Evolutionary conservation across 2,329 filamentous ascomycete species (phyloP).

Genomic region (Stagonosporopsis chrysanthemi): DNA sequence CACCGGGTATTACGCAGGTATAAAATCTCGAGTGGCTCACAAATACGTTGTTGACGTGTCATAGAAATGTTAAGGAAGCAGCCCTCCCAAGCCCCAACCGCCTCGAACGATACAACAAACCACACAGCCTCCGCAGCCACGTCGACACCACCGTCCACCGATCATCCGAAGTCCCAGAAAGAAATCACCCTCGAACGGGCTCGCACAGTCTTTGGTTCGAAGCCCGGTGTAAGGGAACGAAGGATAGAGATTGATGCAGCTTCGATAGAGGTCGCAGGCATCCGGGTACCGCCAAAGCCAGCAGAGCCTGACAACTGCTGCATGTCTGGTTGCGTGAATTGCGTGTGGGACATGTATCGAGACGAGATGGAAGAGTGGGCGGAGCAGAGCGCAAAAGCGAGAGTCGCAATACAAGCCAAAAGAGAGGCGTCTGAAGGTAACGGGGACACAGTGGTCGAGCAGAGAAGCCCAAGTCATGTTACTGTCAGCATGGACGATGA

Average conservation of each 20-base stretch:
- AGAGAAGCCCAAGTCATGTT: constrained; percentile 57
- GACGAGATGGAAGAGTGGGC: constrained; percentile 95
- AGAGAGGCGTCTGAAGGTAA: constrained; percentile 38
- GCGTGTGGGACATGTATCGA: constrained; percentile 90
- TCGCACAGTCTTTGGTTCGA: constrained; percentile 81
- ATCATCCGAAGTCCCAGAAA: constrained; percentile 56
- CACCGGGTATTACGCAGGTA: constrained; percentile 50
- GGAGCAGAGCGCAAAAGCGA: constrained; percentile 68
- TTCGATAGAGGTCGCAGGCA: constrained; percentile 74
- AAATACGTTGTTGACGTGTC: constrained; percentile 25
- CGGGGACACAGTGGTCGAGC: constrained; percentile 46
- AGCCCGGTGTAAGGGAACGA: constrained; percentile 76
- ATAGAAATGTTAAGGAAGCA: constrained; percentile 50
- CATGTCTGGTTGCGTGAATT: constrained; percentile 98
- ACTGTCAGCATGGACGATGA: constrained; percentile 78
- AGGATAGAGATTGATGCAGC: constrained; percentile 66
- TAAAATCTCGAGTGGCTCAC: background rate
- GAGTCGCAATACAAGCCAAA: constrained; percentile 56
- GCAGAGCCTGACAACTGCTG: constrained; percentile 97
- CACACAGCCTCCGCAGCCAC: constrained; percentile 34
- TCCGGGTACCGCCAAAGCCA: constrained; percentile 82
- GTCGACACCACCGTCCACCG: constrained; percentile 42
- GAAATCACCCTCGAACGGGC: constrained; percentile 65
- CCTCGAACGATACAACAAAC: constrained; percentile 42
- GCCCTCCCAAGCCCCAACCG: constrained; percentile 35